These are phyloP conservation scores for Parastagonospora avenae DNA, from an alignment of 2,329 filamentous ascomycete genomes.

Conservation along the genomic window DNA sequence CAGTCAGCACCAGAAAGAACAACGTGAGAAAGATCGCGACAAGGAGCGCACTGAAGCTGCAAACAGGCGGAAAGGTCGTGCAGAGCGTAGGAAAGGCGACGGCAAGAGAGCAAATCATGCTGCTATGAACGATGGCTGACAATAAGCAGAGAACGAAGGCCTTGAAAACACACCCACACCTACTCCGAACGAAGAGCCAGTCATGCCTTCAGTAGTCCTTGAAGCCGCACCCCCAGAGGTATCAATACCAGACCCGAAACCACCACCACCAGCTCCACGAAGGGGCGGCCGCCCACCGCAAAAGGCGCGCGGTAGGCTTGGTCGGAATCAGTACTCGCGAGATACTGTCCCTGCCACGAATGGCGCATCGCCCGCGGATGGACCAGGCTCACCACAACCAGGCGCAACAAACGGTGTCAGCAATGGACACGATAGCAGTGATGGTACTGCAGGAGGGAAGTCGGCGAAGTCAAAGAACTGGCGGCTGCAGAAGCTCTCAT, in stretches of 20 bases:
- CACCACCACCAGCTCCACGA: constrained; percentile 35
- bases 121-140: constrained; percentile 19
- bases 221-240: constrained; percentile 36
- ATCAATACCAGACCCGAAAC: constrained; percentile 28
- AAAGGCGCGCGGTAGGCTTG: constrained; percentile 40
- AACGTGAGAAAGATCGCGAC: constrained; percentile 70
- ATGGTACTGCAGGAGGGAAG: constrained; percentile 60
- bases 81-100: constrained; percentile 79
- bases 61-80: constrained; percentile 79
- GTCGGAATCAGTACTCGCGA: constrained; percentile 47
- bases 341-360: constrained; percentile 42
- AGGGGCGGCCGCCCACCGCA: constrained; percentile 43
- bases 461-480: constrained; percentile 65
- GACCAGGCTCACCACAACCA: constrained; percentile 38
- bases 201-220: constrained; percentile 22
- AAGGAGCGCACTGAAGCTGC: constrained; percentile 74
- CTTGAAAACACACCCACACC: constrained; percentile 29
- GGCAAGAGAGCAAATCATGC: constrained; percentile 58
- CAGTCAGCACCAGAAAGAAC: constrained; percentile 65
- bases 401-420: constrained; percentile 37
- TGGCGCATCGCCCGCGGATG: constrained; percentile 40
- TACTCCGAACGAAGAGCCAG: constrained; percentile 33
- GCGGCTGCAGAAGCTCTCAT: constrained; percentile 67
- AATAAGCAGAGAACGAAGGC: constrained; percentile 34
- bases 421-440: constrained; percentile 57